phyloP scores from a whole-genome alignment of 176 grass and related monocot genomes.

The Musa troglodytarum region DNA sequence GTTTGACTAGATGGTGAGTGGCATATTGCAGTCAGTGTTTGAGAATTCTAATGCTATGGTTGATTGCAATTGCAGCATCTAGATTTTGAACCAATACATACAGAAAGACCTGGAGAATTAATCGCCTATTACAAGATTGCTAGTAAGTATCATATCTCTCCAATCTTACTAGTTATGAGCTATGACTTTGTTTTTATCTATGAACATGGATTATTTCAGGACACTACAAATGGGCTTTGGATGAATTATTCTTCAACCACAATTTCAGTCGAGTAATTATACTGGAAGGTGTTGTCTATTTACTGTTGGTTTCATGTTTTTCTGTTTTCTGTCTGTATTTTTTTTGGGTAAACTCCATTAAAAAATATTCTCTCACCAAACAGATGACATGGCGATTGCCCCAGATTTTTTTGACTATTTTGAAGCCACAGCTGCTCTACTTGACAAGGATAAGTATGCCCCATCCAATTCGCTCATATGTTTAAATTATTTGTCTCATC shows the following conservation, averaged over 20 bases:
- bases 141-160: slow-evolving; percentile 47
- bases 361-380: slow-evolving; percentile 24
- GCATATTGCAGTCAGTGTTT: not conserved
- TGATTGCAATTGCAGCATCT: slow-evolving; percentile 57
- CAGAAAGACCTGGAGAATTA: slow-evolving; percentile 88
- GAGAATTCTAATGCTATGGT: not conserved
- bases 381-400: slow-evolving; percentile 99
- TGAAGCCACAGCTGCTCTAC: slow-evolving; percentile 74
- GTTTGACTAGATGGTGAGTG: not conserved
- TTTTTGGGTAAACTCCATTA: slow-evolving; percentile 16
- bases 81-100: slow-evolving; percentile 74
- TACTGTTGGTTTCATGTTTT: slow-evolving; percentile 12
- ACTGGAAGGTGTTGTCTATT: slow-evolving; percentile 67
- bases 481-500: slow-evolving; percentile 9
- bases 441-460: slow-evolving; percentile 82
- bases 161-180: slow-evolving; percentile 20
- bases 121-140: slow-evolving; percentile 98
- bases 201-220: slow-evolving; percentile 39
- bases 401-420: slow-evolving; percentile 93
- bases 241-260: slow-evolving; percentile 68
- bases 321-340: slow-evolving; percentile 9
- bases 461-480: slow-evolving; percentile 10
- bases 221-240: slow-evolving; percentile 98
- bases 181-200: slow-evolving; percentile 7
- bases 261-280: slow-evolving; percentile 89